Percentiles rank a stretch among this genome's conserved stretches.
These are phyloP conservation scores for Suhomyces taliae DNA, from an alignment of 1,139 yeast genomes.

Conservation along the genomic window DNA sequence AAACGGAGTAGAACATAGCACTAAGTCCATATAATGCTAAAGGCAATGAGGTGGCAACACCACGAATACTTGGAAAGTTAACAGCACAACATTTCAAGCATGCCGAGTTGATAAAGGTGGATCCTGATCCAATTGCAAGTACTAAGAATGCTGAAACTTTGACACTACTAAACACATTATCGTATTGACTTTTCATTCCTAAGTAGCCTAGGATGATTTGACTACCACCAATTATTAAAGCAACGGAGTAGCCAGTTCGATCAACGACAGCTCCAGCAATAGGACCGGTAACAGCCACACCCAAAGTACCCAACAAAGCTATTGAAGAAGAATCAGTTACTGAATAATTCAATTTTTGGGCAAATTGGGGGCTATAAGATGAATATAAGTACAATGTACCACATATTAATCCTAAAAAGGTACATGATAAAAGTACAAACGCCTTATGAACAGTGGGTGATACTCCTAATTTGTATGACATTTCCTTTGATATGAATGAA, in stretches of 20 bases:
- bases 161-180: slow-evolving; percentile 28
- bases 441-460: slow-evolving; percentile 32
- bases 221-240: slow-evolving; percentile 46
- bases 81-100: slow-evolving; percentile 61
- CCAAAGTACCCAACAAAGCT: slow-evolving; percentile 60
- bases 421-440: slow-evolving; percentile 44
- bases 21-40: slow-evolving; percentile 59
- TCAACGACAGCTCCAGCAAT: slow-evolving; percentile 63
- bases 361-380: slow-evolving; percentile 66
- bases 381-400: slow-evolving; percentile 63
- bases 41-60: slow-evolving; percentile 62
- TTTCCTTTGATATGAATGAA: background rate
- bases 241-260: slow-evolving; percentile 45
- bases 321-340: slow-evolving; percentile 58
- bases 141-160: slow-evolving; percentile 36
- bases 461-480: slow-evolving; percentile 4
- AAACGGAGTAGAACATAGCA: slow-evolving; percentile 54
- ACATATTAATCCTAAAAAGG: slow-evolving; percentile 53
- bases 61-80: slow-evolving; percentile 54
- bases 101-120: slow-evolving; percentile 53
- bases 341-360: slow-evolving; percentile 47
- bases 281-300: slow-evolving; percentile 58
- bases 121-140: slow-evolving; percentile 52
- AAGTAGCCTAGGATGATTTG: slow-evolving; percentile 46
- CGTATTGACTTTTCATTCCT: slow-evolving; percentile 49